phyloP scores from a whole-genome alignment of 2,329 filamentous ascomycete genomes.

The Colletotrichum godetiae region DNA sequence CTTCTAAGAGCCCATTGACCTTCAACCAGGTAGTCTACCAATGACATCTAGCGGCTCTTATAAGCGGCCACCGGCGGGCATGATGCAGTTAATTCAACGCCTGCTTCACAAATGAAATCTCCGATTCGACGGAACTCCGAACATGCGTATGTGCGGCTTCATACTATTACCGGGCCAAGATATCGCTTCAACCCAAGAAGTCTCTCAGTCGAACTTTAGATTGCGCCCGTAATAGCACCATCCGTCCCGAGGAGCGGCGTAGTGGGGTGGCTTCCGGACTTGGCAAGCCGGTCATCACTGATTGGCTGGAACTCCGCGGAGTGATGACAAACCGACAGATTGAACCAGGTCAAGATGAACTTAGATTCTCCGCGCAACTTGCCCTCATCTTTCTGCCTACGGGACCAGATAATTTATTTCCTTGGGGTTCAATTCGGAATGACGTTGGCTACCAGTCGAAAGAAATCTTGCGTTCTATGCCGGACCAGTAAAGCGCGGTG shows the following conservation, averaged over 20 bases:
- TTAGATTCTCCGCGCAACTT: background rate
- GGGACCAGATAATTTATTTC: background rate
- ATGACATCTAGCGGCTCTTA: background rate
- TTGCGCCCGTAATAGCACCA: background rate
- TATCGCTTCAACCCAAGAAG: background rate
- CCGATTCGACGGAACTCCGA: background rate
- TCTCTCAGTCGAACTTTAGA: background rate
- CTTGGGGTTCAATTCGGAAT: background rate
- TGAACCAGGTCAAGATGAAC: background rate
- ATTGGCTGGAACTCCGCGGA: slow-evolving; percentile 4
- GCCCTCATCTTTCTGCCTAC: too few relatives aligned
- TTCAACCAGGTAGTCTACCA: background rate
- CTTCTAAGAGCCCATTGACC: background rate
- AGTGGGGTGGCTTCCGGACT: slow-evolving; percentile 6
- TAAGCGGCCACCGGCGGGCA: background rate
- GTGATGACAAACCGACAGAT: slow-evolving; percentile 2
- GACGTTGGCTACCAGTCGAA: background rate
- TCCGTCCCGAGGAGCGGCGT: slow-evolving; percentile 6
- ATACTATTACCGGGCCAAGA: background rate
- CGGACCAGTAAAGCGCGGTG: slow-evolving; percentile 42
- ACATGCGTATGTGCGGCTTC: background rate
- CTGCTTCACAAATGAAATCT: background rate
- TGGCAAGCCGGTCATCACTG: background rate
- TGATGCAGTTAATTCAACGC: background rate
- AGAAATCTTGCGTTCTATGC: slow-evolving; percentile 41